Evolutionary conservation across 2,329 filamentous ascomycete genomes (phyloP), one percentile per base, ranked within the genome.

Genomic region (Claviceps monticola): DNA sequence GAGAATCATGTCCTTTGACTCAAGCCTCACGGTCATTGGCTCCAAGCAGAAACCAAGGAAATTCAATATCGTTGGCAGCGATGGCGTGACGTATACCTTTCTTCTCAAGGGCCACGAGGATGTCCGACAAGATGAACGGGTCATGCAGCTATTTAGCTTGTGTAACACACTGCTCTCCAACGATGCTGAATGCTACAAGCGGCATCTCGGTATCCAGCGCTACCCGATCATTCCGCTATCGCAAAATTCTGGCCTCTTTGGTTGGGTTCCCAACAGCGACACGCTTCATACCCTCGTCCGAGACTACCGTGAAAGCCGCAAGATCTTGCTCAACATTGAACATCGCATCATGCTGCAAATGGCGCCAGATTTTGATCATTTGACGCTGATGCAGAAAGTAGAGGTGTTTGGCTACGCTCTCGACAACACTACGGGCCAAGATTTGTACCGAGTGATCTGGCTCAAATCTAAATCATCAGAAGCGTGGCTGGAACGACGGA

Each of bases 291-390:
- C 95, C 17, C 78, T 99, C 46, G 98, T 99, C 62, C 82, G 93
- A 57, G 93, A 98, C 66, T 99, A 99, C 65, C 86, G 93, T 56
- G 94, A 98, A 67, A 95, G 86, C 59, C 83, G 93, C 51, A 95
- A 96, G 72, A 99, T 99, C 57, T 73, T 99, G 41, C 83, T 98
- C 58, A 99, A 98, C 64, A 99, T 99, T 57, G 93, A 99, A 71
- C 93, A 99, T 65, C 86, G 94, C 44, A 98, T 98, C 66, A 99
- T 99, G 93, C 74, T 99, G 52, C 94, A 99, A 67, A 98, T 98
- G 93, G 93, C 93, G 23, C 94, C 93, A 0, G 93, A 99, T 65
- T 98, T 97, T 63, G 93, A 98, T 64, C 96, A 95, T 62, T 81
- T 99, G 46, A 97, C 94, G 1, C 79, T 99, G 38, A 97, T 99